Base-by-base conservation (phyloP, 352 stramenopile species). In the Phytophthora idaei region DNA sequence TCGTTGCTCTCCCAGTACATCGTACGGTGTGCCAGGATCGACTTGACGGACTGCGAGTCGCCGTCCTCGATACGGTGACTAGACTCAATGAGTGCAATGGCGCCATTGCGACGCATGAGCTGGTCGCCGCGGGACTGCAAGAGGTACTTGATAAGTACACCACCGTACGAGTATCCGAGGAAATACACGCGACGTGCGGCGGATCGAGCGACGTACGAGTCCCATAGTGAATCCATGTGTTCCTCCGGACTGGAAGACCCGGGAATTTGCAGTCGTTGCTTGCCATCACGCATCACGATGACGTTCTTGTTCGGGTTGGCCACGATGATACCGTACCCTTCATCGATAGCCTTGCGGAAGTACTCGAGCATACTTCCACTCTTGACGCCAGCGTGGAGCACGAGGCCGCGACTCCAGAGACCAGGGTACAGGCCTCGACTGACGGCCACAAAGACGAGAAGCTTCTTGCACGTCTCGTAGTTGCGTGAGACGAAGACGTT, bases 1-100 rank as follows among this genome's bases (percentile, higher is more conserved):
- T 95, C 87, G 54, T 95, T 92, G 61, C 85, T 92, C 64, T 95
- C 85, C 89, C 89, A 97, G 73, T 97, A 95, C 84, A 97, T 95
- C 6, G 87, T 92, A 46, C 88, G 89, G 55, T 94, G 85, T 25
- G 89, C 87, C 27, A 97, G 66, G 57, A 97, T 93, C 36, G 78
- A 90, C 65, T 94, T 93, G 56, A 94, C 87, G 5, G 85, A 93
- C 57, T 94, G 86, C 53, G 87, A 91, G 71, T 95, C 89, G 41
- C 85, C 87, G 53, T 93, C 85, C 59, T 93, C 86, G 46, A 94
- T 93, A 42, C 87, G 87, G 64, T 97, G 89, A 51, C 83, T 92
- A 28, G 86, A 95, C 53, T 97, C 89, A 25, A 95, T 95, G 4
- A 97, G 64, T 12, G 89, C 89, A 61, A 97, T 91, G 11, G 89